These are phyloP conservation scores for Babesia sp. DNA, from an alignment of 169 alveolate genomes.

Conservation along the genomic window DNA sequence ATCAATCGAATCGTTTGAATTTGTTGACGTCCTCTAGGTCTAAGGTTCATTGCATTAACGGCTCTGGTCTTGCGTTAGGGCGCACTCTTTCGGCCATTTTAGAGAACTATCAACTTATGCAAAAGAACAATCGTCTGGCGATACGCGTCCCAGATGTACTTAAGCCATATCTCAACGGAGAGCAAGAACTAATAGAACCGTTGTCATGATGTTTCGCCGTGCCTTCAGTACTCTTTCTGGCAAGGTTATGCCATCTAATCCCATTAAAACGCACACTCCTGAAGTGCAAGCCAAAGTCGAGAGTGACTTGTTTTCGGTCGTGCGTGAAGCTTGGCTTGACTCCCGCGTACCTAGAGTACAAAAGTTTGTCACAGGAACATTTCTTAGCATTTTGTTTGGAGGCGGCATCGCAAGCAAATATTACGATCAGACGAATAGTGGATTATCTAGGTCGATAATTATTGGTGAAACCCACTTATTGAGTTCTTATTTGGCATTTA, in stretches of 20 bases:
- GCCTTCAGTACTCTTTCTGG: constrained; percentile 14
- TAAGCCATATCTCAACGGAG: constrained; percentile 64
- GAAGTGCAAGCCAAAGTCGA: constrained; percentile 18
- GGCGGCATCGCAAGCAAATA: constrained; percentile 30
- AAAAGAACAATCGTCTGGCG: constrained; percentile 50
- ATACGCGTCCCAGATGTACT: constrained; percentile 68
- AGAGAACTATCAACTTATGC: constrained; percentile 64
- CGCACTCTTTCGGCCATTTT: constrained; percentile 74
- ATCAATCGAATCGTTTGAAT: constrained; percentile 69
- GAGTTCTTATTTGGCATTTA: constrained; percentile 58
- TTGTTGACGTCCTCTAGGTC: constrained; percentile 44
- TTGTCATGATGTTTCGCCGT: constrained; percentile 16
- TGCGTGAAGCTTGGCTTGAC: constrained; percentile 45
- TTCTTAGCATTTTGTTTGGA: constrained; percentile 19
- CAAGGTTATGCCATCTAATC: constrained; percentile 5
- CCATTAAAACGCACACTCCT: constrained; percentile 15
- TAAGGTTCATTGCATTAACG: constrained; percentile 72
- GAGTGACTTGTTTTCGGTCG: constrained; percentile 5
- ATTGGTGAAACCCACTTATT: constrained; percentile 60
- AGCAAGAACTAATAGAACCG: constrained; percentile 18
- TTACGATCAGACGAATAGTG: not conserved
- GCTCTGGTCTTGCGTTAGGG: constrained; percentile 80
- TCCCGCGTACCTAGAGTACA: constrained; percentile 26
- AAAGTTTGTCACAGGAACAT: constrained; percentile 28
- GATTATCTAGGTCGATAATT: constrained; percentile 39